These are phyloP conservation scores for Jatropha podagrica DNA, from an alignment of 441 rosid genomes.

Conservation along the genomic window DNA sequence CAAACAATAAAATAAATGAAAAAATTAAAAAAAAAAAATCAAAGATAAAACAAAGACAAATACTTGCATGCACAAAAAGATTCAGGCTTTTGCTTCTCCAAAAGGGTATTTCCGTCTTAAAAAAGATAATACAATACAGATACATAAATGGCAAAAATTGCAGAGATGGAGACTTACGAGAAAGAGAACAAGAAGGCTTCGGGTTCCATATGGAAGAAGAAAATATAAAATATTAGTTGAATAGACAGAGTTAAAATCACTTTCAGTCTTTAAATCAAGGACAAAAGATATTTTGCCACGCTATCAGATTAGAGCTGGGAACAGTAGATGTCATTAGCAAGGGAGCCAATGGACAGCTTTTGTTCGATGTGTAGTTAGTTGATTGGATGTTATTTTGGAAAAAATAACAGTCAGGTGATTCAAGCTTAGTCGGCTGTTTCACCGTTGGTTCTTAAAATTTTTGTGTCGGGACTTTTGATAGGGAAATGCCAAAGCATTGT, in stretches of 20 bases:
- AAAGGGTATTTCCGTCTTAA: conserved; percentile 14
- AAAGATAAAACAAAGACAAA: not conserved
- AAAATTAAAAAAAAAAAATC: not conserved
- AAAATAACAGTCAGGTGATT: not conserved
- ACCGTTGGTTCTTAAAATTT: conserved; percentile 1
- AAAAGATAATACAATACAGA: not conserved
- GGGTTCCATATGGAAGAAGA: conserved; percentile 8
- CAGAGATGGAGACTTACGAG: conserved; percentile 5
- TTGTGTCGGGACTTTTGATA: not conserved
- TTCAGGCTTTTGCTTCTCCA: not conserved
- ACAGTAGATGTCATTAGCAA: not conserved
- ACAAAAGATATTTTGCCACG: conserved; percentile 24
- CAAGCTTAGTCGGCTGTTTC: not conserved
- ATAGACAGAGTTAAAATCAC: not conserved
- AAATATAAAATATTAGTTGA: conserved; percentile 24
- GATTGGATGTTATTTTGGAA: conserved; percentile 10
- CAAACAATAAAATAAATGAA: not conserved
- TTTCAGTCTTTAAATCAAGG: not conserved
- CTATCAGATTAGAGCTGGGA: not conserved
- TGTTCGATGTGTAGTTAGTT: conserved; percentile 5
- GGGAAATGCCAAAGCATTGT: not conserved
- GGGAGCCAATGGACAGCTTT: not conserved
- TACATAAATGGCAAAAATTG: conserved; percentile 1
- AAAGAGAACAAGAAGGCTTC: not conserved
- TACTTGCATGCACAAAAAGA: conserved; percentile 23